Conservation (phyloP, 2,329 filamentous ascomycete species). For the Ophiostoma quercus region DNA sequence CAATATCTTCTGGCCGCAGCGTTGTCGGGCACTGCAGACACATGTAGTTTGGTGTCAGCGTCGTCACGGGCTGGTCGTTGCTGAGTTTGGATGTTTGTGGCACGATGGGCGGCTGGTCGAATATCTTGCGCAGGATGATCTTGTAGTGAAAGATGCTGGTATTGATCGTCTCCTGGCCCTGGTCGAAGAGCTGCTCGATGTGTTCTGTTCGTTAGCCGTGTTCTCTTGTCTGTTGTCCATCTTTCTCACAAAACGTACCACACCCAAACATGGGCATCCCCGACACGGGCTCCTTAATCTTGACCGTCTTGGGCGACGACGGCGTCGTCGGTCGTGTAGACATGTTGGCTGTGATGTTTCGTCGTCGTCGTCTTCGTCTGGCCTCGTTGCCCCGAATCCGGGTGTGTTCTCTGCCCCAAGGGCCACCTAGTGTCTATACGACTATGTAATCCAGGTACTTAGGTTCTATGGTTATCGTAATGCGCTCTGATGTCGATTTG, state of each 20-base stretch:
- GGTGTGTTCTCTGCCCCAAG: neutral
- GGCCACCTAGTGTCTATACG: neutral
- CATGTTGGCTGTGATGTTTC: conserved; percentile 36
- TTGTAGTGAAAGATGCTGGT: conserved; percentile 68
- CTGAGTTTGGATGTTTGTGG: conserved; percentile 58
- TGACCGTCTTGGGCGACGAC: conserved; percentile 52
- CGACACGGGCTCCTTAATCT: conserved; percentile 54
- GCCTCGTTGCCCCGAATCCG: neutral
- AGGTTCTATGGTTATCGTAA: neutral
- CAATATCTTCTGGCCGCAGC: conserved; percentile 59
- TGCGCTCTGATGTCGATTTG: neutral
- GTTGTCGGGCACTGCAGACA: conserved; percentile 69
- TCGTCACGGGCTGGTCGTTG: conserved; percentile 54
- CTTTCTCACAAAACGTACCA: conserved; percentile 43
- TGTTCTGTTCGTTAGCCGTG: conserved; percentile 51
- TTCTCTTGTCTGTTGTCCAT: neutral
- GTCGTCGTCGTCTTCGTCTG: neutral
- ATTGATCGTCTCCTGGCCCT: conserved; percentile 59
- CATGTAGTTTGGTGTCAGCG: conserved; percentile 63
- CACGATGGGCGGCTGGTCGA: conserved; percentile 60
- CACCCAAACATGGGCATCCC: conserved; percentile 60
- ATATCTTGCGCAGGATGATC: conserved; percentile 63
- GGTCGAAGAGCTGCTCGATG: conserved; percentile 60
- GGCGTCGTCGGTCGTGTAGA: conserved; percentile 46
- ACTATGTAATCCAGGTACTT: neutral